Conservation (phyloP, 768 basidiomycete species). For the Lactifluus subvellereus region DNA sequence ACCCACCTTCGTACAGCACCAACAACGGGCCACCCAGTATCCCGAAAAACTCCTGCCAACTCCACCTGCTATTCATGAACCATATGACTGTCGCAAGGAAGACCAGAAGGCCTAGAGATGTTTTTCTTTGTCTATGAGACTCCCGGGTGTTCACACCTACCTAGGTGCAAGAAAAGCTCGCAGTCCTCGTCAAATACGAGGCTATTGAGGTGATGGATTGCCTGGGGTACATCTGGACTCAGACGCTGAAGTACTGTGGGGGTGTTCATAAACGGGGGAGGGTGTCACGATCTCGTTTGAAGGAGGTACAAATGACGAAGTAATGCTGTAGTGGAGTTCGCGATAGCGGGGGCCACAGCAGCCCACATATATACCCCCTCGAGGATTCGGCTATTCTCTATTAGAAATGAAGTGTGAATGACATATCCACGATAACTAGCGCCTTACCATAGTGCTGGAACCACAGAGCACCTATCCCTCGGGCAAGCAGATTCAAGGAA, state of each 20-base stretch:
- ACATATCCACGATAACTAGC: slow-evolving; percentile 5
- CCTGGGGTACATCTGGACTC: neutral
- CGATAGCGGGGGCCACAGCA: neutral
- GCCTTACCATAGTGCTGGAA: slow-evolving; percentile 7
- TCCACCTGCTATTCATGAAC: slow-evolving; percentile 18
- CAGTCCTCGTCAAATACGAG: slow-evolving; percentile 11
- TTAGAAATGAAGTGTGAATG: neutral
- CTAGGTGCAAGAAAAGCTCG: slow-evolving; percentile 13
- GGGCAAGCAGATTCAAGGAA: slow-evolving; percentile 8
- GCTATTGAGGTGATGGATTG: slow-evolving; percentile 6
- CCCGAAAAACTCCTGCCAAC: slow-evolving; percentile 8
- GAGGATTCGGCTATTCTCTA: neutral
- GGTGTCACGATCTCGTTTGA: neutral
- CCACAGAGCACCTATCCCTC: slow-evolving; percentile 5
- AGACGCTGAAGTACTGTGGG: neutral
- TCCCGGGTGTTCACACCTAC: neutral
- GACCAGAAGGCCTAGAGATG: slow-evolving; percentile 6
- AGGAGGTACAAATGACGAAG: neutral
- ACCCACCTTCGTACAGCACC: slow-evolving; percentile 14
- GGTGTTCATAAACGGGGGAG: neutral
- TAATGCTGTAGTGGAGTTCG: neutral
- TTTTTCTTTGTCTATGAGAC: neutral
- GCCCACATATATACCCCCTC: slow-evolving; percentile 11
- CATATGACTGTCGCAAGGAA: slow-evolving; percentile 18
- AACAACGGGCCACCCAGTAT: neutral